Evolutionary conservation across 1,139 yeast species (phyloP), one percentile per base, ranked within the genome.

Genomic region (Suhomyces panamericanus): DNA sequence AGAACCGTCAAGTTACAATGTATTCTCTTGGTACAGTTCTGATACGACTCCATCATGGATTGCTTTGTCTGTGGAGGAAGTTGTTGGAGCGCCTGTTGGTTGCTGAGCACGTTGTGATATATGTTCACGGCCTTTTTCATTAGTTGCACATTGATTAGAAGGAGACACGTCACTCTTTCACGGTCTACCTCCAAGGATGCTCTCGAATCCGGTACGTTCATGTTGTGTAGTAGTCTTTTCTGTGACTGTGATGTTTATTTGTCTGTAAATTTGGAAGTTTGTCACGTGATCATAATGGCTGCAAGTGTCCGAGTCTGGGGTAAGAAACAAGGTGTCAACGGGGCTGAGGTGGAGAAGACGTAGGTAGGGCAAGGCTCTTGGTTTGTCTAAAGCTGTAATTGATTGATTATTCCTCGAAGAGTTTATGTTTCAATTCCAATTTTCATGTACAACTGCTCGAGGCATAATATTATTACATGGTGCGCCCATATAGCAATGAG

Each of bases 1-100:
- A 80, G 64, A 40, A 79, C 81, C 10, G 79, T 66, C 44, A 80
- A 61, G 54, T 80, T 80, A 53, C 80, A 76, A 53, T 79, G 83
- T 27, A 79, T 68, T 50, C 84, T 63, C 43, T 79, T 66, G 15
- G 78, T 70, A 50, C 77, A 76, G 50, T 77, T 75, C 52, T 74
- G 78, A 56, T 75, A 78, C 48, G 71, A 68, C 35, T 77, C 81
- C 41, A 71, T 60, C 24, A 76, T 56, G n/a, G 61, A 54, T 43
- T 63, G 69, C 42, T 69, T 66, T 34, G 69, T 66, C 52, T 59
- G 74, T 29, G 68, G 70, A 36, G 66, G 64, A 53, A 73, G 54
- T 47, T 63, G 72, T 46, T 61, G 67, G 39, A 73, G 58, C 12
- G 69, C 55, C 44, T 66, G 71, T 36, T 57, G 74, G 50, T 70